These are phyloP conservation scores for Effrenium voratum DNA, from an alignment of 73 alveolate genomes.

Conservation along the genomic window DNA sequence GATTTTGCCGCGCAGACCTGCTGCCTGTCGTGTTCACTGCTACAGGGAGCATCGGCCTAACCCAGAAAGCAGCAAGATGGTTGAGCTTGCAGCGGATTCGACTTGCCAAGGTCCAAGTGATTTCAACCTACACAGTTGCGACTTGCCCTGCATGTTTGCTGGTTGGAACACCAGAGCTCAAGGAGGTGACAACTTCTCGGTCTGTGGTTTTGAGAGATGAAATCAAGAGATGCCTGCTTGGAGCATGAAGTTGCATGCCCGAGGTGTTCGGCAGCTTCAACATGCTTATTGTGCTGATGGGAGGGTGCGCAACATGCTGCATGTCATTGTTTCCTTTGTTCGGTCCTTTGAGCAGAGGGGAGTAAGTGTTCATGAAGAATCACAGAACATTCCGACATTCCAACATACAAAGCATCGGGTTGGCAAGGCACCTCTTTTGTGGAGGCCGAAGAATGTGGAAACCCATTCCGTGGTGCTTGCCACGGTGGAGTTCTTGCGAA, in stretches of 20 bases:
- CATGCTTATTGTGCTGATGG: slow-evolving; percentile 74
- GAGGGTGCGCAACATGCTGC: slow-evolving; percentile 39
- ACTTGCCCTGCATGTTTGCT: slow-evolving; percentile 45
- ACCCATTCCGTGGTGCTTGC: slow-evolving; percentile 78
- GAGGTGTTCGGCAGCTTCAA: slow-evolving; percentile 84
- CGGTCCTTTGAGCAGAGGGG: not conserved
- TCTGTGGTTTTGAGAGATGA: too few relatives aligned
- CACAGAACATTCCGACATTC: too few relatives aligned
- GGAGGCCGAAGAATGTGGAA: slow-evolving; percentile 65
- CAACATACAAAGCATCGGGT: too few relatives aligned
- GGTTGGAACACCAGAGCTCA: too few relatives aligned
- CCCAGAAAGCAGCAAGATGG: not conserved
- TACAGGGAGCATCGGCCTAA: slow-evolving; percentile 61
- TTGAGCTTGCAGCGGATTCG: not conserved
- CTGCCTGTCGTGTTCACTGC: slow-evolving; percentile 81
- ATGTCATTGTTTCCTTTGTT: not conserved
- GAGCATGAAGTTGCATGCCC: too few relatives aligned
- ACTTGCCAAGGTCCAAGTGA: slow-evolving; percentile 61
- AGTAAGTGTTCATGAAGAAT: not conserved
- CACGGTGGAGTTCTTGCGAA: slow-evolving; percentile 66
- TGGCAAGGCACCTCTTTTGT: too few relatives aligned
- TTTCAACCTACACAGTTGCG: slow-evolving; percentile 63
- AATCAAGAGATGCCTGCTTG: too few relatives aligned
- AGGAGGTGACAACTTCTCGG: too few relatives aligned
- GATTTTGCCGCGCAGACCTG: slow-evolving; percentile 42